Evolutionary conservation across 169 alveolate genomes (phyloP), one percentile per base, ranked within the genome.

Genomic region (Cryptosporidium andersoni): DNA sequence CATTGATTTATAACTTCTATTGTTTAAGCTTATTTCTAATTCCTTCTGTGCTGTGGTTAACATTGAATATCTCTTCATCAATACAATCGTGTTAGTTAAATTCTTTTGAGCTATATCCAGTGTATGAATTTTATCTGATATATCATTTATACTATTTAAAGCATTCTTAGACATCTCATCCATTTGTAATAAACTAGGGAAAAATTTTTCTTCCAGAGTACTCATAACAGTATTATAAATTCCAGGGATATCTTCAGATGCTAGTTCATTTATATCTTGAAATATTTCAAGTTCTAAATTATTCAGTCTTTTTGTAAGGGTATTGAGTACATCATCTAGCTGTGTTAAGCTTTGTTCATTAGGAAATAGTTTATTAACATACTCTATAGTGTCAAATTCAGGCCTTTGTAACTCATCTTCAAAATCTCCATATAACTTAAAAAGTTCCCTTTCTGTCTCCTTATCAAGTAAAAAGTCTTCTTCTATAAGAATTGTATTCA

Each of bases 271-370:
- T 43, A 74, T 8, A 40, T 74, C 85, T 14, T 39, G n/a, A 1
- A 43, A 58, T 40, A 74, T 74, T 40, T 74, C 68, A 3, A 12
- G 11, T 8, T 74, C 74, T 40, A 74, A 47, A 43, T 36, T 51
- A 3, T 43, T 60, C 0, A 56, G 37, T 40, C 16, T 53, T 8
- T 40, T 42, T 8, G 25, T 25, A 12, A 43, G 43, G 6, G 40
- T 49, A 3, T 11, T 42, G 40, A 74, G 55, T 43, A n/a, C 49
- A 25, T 74, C 67, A 1, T 48, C 47, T 0, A 58, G 34, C 6
- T 34, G 25, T 9, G 68, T 58, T 25, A 74, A 48, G 45, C 85
- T 74, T 14, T 74, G 85, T 58, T 74, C 85, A 58, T 60, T 62
- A 12, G 85, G 85, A 42, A 74, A 74, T 5, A 14, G 9, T 4